phyloP scores from a whole-genome alignment of 2,329 filamentous ascomycete genomes.

The Penicillium sp. region DNA sequence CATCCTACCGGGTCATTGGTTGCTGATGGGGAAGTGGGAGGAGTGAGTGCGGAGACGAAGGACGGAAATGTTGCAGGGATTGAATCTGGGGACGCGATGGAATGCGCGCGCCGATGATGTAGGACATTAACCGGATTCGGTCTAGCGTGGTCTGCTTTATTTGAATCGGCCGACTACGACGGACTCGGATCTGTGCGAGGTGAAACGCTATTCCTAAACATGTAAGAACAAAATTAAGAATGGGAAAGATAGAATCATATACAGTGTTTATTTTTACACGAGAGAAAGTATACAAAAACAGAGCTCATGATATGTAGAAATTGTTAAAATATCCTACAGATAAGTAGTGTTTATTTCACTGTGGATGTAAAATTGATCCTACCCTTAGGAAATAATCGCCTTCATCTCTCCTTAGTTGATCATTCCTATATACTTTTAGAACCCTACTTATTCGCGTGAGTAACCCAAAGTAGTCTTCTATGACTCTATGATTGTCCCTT shows the following conservation, averaged over 20 bases:
- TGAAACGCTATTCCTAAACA: no score
- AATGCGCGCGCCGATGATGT: constrained; percentile 31
- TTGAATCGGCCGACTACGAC: neutral
- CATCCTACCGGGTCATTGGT: constrained; percentile 43
- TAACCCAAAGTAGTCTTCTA: constrained; percentile 15
- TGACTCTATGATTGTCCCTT: constrained; percentile 4
- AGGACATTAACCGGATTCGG: constrained; percentile 17
- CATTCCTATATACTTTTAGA: neutral
- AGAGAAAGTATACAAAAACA: no score
- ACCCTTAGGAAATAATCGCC: no score
- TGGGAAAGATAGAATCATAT: no score
- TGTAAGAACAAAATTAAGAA: no score
- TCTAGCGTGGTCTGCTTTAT: constrained; percentile 11
- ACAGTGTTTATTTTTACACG: no score
- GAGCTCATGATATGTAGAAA: no score
- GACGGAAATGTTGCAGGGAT: constrained; percentile 15
- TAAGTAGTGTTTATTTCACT: no score
- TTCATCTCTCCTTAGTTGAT: no score
- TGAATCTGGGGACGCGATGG: constrained; percentile 27
- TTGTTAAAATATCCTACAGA: no score
- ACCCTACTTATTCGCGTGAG: constrained; percentile 7
- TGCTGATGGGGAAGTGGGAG: neutral
- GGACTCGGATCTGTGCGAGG: no score
- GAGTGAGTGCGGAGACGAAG: neutral
- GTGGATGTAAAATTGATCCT: no score